Conservation (phyloP, 2,329 filamentous ascomycete species). For the Colletotrichum limetticola region DNA sequence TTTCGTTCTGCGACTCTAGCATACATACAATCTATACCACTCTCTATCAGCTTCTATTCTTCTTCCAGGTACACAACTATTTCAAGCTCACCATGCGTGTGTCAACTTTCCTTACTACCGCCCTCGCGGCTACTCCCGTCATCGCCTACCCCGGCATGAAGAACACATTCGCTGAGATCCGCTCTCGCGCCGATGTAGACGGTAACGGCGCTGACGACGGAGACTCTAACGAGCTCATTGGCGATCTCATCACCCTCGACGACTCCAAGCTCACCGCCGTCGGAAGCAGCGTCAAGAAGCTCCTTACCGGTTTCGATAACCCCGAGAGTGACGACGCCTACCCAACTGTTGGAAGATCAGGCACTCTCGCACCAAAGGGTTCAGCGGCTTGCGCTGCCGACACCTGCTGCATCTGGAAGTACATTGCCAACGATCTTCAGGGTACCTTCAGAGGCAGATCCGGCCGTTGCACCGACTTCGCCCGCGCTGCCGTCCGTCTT, state of each 20-base stretch:
- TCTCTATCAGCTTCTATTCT: neutral
- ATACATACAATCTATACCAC: neutral
- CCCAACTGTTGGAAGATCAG: conserved; percentile 7
- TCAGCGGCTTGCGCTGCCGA: conserved; percentile 47
- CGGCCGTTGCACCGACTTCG: conserved; percentile 54
- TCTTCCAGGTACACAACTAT: neutral
- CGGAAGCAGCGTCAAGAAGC: conserved; percentile 49
- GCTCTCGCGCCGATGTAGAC: conserved; percentile 28
- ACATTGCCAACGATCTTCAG: conserved; percentile 52
- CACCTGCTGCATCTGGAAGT: conserved; percentile 57
- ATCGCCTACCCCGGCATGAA: conserved; percentile 36
- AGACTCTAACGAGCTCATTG: conserved; percentile 41
- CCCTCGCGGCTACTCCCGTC: conserved; percentile 29
- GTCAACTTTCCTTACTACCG: conserved; percentile 20
- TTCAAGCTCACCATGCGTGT: conserved; percentile 39
- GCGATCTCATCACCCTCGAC: conserved; percentile 48
- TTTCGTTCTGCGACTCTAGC: neutral
- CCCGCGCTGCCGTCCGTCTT: conserved; percentile 56
- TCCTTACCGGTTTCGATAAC: conserved; percentile 46
- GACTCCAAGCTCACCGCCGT: conserved; percentile 45
- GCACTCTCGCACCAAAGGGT: conserved; percentile 36
- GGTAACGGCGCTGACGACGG: conserved; percentile 14
- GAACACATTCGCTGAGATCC: conserved; percentile 36
- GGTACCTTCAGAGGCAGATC: conserved; percentile 47
- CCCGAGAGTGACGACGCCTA: conserved; percentile 40